Evolutionary conservation across 106 monocot species (phyloP), one percentile per base, ranked within the genome.

Genomic region (Platanthera zijinensis): DNA sequence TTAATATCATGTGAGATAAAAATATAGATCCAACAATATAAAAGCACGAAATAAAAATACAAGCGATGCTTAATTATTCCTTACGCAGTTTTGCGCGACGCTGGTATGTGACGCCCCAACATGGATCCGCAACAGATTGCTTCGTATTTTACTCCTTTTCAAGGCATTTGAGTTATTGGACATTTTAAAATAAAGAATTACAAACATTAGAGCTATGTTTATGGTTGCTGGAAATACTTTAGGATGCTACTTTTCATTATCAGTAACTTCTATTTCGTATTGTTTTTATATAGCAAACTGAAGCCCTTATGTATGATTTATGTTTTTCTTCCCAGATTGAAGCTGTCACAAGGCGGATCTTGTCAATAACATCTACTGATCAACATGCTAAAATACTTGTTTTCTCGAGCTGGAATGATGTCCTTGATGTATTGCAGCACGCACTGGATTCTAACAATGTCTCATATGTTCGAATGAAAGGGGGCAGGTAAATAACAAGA

Each of bases 391-490:
- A 93, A 83, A 52, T 92, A 77, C 81, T 94, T 21, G 87, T 97
- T 52, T 97, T 97, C 88, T 97, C 97, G 19, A 97, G 91, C 75
- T 97, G 97, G 97, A 97, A 97, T 78, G 97, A 91, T 90, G 97
- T 97, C 45, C 94, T 97, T 76, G 91, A 94, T 84, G 89, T 97
- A 22, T 69, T 97, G 80, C 87, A 82, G 71, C 97, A 97, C 76
- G 82, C 97, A 54, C 82, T 97, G 72, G 80, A 75, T 79, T 86
- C 89, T 73, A 97, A 97, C 51, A 25, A 48, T 72, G 84, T 94
- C 57, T 84, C 82, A 74, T 88, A 85, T 69, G 84, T 90, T 50
- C 89, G 97, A 15, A 97, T 97, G 97, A 97, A 97, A 84, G 97
- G 97, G 51, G 97, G 97, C 69, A 94, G 97, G 97, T 96, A 89